phyloP scores from a whole-genome alignment of 345 rosid species.

The Syzygium oleosum region DNA sequence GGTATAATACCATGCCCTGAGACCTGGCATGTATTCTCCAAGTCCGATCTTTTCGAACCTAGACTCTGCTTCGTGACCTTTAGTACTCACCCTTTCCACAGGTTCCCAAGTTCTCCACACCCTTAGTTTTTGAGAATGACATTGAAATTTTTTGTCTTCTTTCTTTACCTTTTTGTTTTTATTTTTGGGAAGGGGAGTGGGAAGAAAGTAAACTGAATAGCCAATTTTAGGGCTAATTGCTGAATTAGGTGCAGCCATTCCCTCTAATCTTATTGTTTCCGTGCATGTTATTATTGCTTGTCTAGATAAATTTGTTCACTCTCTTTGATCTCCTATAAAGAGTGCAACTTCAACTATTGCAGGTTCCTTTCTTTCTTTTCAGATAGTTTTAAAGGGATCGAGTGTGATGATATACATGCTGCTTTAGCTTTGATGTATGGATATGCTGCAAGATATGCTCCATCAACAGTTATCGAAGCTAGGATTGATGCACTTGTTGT shows the following conservation, averaged over 20 bases:
- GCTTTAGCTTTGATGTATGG: slow-evolving; percentile 99
- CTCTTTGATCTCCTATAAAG: not conserved
- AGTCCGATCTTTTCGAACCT: not conserved
- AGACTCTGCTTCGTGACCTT: not conserved
- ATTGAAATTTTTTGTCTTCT: not conserved
- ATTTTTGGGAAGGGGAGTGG: not conserved
- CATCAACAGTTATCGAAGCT: slow-evolving; percentile 92
- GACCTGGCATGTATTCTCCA: not conserved
- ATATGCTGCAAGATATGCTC: slow-evolving; percentile 99
- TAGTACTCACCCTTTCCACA: not conserved
- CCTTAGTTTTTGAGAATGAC: not conserved
- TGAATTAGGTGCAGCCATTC: not conserved
- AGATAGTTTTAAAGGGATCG: slow-evolving; percentile 61
- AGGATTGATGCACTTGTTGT: slow-evolving; percentile 96
- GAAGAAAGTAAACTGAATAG: not conserved
- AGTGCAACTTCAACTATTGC: slow-evolving; percentile 19
- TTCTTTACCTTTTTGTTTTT: not conserved
- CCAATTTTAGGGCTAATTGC: not conserved
- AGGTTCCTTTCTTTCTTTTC: slow-evolving; percentile 83
- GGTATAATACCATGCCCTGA: not conserved
- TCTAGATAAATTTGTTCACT: slow-evolving; percentile 4
- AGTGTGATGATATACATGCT: slow-evolving; percentile 97
- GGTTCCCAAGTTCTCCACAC: not conserved
- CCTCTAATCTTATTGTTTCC: not conserved
- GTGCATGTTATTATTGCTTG: not conserved